These are phyloP conservation scores for Candida peoriensis DNA, from an alignment of 805 yeast species.

Conservation along the genomic window DNA sequence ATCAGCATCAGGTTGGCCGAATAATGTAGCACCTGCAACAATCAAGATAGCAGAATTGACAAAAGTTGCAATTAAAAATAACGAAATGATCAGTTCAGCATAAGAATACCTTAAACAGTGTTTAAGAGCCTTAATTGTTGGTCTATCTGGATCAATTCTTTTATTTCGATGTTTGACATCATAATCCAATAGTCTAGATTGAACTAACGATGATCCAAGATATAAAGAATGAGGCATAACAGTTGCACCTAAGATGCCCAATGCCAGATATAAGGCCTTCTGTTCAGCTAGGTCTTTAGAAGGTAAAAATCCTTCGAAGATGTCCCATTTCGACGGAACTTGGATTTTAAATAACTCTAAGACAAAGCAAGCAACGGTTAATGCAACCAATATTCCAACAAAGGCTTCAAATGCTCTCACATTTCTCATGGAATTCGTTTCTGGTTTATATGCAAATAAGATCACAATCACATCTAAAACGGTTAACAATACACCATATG, in stretches of 20 bases:
- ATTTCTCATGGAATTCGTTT: conserved; percentile 67
- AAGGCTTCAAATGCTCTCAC: conserved; percentile 74
- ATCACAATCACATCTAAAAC: conserved; percentile 78
- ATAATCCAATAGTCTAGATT: conserved; percentile 73
- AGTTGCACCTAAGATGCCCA: conserved; percentile 89
- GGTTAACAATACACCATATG: conserved; percentile 72
- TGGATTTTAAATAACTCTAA: conserved; percentile 58
- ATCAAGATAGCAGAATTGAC: conserved; percentile 87
- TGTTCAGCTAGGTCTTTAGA: conserved; percentile 52
- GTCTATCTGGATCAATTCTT: conserved; percentile 44
- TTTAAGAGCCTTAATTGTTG: conserved; percentile 74
- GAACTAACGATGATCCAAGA: conserved; percentile 83
- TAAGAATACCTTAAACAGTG: conserved; percentile 78
- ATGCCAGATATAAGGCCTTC: conserved; percentile 66
- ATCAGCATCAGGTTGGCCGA: conserved; percentile 56
- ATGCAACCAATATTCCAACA: conserved; percentile 63
- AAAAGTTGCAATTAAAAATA: conserved; percentile 85
- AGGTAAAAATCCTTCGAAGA: conserved; percentile 70
- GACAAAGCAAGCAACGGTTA: conserved; percentile 73
- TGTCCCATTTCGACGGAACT: conserved; percentile 45
- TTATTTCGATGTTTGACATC: conserved; percentile 53
- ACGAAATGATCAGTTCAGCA: conserved; percentile 74
- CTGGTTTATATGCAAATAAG: conserved; percentile 70
- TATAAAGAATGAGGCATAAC: conserved; percentile 92
- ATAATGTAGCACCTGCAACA: conserved; percentile 86